Base-by-base conservation (phyloP, 2,329 filamentous ascomycete genomes). In the Huntiella decipiens region DNA sequence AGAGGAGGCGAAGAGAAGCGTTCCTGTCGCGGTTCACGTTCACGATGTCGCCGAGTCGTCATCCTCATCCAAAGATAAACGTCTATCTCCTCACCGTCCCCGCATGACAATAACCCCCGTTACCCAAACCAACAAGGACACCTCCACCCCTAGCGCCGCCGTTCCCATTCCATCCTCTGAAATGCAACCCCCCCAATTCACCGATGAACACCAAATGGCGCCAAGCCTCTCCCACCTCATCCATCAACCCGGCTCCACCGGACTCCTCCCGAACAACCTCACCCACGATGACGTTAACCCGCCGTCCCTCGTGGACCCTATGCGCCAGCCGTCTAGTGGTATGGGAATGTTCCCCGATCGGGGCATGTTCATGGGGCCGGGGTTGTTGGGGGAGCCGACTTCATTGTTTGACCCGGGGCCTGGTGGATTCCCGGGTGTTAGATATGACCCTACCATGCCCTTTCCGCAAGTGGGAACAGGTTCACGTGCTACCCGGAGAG, bases 271-370 rank as follows among this genome's bases (percentile, higher is more conserved):
- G 10, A 64, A 63, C 5, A 75, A 74, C 52, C 81, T 93, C 43
- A 91, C 91, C 2, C 78, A 88, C 35, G 73, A 87, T 55, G 91
- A 98, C 60, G 63, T 96, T 7, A 82, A 96, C 55, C 91, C 91
- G 1, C 79, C 79, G 7, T 84, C 84, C 0, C 64, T 98, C 0
- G 87, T 86, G 0, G 87, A 95, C 59, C 86, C 88, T 10, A 62
- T 95, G 3, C 66, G 82, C 31, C 73, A 74, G 4, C 71, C 73
- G 2, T 73, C 84, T 46, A 73, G 22, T 28, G 22, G 22, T 2
- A 7, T 28, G 77, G 5, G 70, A 71, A 38, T 73, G 74, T 28
- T 68, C 73, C n/a, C 70, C 74, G 0, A 60, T 76, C 37, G 41
- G 33, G 34, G 22, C 19, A 11, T 32, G 40, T 4, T 66, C 68